phyloP scores from a whole-genome alignment of 192 early-diverging fungal genomes.

The Rhizophagus prolifer region DNA sequence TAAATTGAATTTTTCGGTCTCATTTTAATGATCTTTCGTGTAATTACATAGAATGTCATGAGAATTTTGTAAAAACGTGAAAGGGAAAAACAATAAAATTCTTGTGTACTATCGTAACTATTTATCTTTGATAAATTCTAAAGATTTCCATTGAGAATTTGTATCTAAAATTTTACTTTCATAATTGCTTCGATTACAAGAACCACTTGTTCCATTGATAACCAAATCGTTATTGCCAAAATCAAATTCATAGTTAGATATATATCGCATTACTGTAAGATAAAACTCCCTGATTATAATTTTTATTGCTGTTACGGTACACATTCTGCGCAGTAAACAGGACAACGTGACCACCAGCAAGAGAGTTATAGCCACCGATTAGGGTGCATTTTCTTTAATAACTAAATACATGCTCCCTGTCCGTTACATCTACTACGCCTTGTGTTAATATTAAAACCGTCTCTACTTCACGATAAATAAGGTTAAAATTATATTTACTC shows the following conservation, averaged over 20 bases:
- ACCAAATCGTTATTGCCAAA: neutral
- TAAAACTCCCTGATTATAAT: neutral
- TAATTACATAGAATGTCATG: no score
- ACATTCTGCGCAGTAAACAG: no score
- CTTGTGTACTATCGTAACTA: no score
- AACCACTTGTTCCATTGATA: neutral
- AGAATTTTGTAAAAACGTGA: no score
- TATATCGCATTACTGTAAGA: neutral
- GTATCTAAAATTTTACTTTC: neutral
- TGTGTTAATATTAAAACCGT: neutral
- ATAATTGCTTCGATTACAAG: neutral
- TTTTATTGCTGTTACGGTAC: no score
- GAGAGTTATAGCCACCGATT: neutral
- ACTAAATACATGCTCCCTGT: neutral
- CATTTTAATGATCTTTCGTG: no score
- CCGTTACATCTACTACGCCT: neutral
- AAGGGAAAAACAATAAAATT: no score
- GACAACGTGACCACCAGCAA: neutral
- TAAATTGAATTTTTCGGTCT: no score
- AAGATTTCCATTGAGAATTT: neutral
- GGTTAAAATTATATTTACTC: neutral
- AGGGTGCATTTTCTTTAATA: neutral
- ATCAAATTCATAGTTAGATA: neutral
- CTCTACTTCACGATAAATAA: slow-evolving; percentile 15
- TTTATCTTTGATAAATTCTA: neutral